Evolutionary conservation across 2,329 filamentous ascomycete species (phyloP), one percentile per base, ranked within the genome.

Genomic region (Zymoseptoria brevis): DNA sequence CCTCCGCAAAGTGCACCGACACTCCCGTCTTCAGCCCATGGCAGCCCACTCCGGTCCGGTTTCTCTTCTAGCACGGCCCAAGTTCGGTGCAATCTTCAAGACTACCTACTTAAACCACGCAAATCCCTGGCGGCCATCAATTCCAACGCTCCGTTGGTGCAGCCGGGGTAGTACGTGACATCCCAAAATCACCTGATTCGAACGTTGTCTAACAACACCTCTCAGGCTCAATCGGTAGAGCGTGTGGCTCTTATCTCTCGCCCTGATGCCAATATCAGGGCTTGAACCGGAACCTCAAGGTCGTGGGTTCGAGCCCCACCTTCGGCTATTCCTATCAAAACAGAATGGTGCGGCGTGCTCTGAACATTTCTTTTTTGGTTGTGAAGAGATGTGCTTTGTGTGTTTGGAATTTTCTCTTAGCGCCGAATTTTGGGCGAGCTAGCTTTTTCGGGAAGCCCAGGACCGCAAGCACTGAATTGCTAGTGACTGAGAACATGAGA

Each of bases 161-260:
- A 24, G 51, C 51, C 51, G 51, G 51, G 51, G 51, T 53, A 53
- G 51, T 45, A 45, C 35, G 35, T 45, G 13, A 13, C 11, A 16
- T 6, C 16, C 13, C 35, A 45, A 16, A 13, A 16, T 45, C 35
- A 45, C 35, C 35, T 45, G 26, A 29, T 16, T 16, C 16, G 35
- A 13, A n/a, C 6, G 5, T 5, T 16, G 35, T 45, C 35, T 45
- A 45, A 45, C 35, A n/a, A 45, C 13, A 13, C 7, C 2, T 45
- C 35, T 16, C 35, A 45, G 35, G 76, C 76, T 79, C 76, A 79
- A 79, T 79, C 75, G 76, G 76, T 75, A 78, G 76, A 78, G 76
- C 76, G 76, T 79, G 76, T 76, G 76, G 75, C 76, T 79, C 76
- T 78, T 79, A 79, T 5, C 29, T 58, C 19, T 48, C 35, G 45